Conservation (phyloP, 192 early-diverging fungal species). For the Backusella parvicylindrica region DNA sequence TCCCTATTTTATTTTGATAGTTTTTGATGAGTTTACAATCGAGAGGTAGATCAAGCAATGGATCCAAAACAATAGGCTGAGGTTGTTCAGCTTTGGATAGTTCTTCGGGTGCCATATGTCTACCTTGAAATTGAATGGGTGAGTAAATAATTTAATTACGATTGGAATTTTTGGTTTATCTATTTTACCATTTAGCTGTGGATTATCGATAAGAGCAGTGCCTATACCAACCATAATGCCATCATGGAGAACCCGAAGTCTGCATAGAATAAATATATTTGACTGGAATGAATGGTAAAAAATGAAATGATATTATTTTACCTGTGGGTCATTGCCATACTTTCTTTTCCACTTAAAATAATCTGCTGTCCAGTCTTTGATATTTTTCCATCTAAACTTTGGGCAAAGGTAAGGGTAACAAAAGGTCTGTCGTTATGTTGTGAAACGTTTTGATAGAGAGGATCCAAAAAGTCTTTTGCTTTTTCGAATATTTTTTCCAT, state of each 20-base stretch:
- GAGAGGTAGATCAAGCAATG: conserved; percentile 59
- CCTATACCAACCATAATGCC: conserved; percentile 85
- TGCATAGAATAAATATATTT: conserved; percentile 2
- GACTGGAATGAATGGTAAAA: neutral
- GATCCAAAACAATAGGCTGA: conserved; percentile 79
- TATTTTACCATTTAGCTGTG: conserved; percentile 54
- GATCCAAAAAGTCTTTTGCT: conserved; percentile 11
- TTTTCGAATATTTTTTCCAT: conserved; percentile 6
- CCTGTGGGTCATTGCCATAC: conserved; percentile 79
- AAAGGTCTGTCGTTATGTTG: conserved; percentile 27
- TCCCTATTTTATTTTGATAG: conserved; percentile 16
- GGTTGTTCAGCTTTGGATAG: conserved; percentile 45
- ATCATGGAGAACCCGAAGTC: conserved; percentile 67
- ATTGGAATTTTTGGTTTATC: neutral
- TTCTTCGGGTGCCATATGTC: neutral
- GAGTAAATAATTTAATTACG: neutral
- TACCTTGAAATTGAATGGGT: neutral
- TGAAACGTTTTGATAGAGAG: neutral
- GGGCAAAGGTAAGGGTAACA: conserved; percentile 86
- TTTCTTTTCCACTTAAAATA: conserved; percentile 66
- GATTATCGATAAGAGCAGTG: conserved; percentile 80
- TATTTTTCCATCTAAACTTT: conserved; percentile 86
- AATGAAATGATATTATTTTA: conserved; percentile 5
- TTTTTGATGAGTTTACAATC: conserved; percentile 50
- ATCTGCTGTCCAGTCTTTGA: conserved; percentile 54